A percentile compares a stretch with the other conserved stretches of the same genome.
These are phyloP conservation scores for Fusarium mundagurra DNA, from an alignment of 2,329 filamentous ascomycete genomes.

Conservation along the genomic window DNA sequence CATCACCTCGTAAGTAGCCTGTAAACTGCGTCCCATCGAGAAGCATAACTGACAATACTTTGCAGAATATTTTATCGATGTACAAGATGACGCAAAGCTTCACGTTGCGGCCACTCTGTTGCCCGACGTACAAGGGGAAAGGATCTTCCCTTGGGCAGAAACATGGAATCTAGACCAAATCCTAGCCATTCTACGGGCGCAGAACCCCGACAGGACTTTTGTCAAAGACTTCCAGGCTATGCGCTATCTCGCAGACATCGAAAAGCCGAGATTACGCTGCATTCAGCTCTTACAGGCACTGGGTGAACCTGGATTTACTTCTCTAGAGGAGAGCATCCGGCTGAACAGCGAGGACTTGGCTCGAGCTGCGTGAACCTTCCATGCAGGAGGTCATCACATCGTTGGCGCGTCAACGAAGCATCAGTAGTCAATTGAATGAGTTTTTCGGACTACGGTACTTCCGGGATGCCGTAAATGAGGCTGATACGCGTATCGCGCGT, in stretches of 20 bases:
- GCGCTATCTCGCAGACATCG: background rate
- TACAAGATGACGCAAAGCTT: constrained; percentile 58
- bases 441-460: background rate
- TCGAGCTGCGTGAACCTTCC: background rate
- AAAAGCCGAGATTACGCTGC: background rate
- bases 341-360: background rate
- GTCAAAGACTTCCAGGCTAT: constrained; percentile 17
- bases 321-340: background rate
- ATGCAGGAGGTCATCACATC: background rate
- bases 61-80: constrained; percentile 55
- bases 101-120: constrained; percentile 62
- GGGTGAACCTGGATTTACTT: background rate
- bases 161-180: constrained; percentile 58
- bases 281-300: background rate
- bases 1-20: background rate
- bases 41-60: background rate
- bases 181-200: constrained; percentile 35
- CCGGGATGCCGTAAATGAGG: background rate
- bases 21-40: too few relatives aligned
- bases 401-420: background rate
- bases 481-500: background rate
- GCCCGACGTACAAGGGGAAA: constrained; percentile 55
- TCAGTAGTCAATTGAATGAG: background rate
- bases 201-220: constrained; percentile 23
- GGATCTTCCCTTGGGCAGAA: constrained; percentile 63